phyloP scores from a whole-genome alignment of 2,329 filamentous ascomycete genomes.

The Diaporthe sp. region DNA sequence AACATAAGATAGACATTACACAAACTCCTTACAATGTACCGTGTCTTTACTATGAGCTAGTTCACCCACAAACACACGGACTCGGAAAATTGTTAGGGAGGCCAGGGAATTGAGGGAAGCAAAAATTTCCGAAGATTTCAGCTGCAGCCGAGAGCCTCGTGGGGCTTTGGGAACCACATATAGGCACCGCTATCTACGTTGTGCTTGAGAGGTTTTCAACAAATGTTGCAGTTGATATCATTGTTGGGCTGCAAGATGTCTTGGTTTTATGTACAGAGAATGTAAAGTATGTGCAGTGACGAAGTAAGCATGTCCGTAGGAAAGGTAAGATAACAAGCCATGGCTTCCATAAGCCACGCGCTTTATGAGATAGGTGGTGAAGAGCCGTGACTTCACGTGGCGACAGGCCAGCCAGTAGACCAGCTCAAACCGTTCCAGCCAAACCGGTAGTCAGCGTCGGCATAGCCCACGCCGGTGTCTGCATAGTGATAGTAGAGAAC shows the following conservation, averaged over 20 bases:
- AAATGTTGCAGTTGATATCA: neutral
- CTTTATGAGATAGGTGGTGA: neutral
- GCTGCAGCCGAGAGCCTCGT: neutral
- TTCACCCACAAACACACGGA: neutral
- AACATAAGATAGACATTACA: neutral
- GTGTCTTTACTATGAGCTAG: neutral
- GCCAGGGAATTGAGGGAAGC: neutral
- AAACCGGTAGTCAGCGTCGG: conserved; percentile 60
- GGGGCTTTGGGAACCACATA: too few species aligned
- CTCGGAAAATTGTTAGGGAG: neutral
- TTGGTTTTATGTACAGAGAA: conserved; percentile 2
- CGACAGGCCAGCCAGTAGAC: conserved; percentile 58
- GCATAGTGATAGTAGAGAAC: conserved; percentile 76
- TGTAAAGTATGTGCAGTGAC: neutral
- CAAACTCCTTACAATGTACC: neutral
- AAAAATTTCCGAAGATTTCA: neutral
- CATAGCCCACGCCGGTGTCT: conserved; percentile 66
- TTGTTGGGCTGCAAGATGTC: neutral
- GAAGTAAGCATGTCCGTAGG: neutral
- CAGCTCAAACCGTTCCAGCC: conserved; percentile 61
- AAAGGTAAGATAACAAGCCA: neutral
- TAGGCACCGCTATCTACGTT: neutral
- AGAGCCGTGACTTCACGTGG: neutral
- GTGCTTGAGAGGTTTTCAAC: neutral
- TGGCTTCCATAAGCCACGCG: neutral